Base-by-base conservation (phyloP, 257 asterid genomes). In the Cynanchum wilfordii region DNA sequence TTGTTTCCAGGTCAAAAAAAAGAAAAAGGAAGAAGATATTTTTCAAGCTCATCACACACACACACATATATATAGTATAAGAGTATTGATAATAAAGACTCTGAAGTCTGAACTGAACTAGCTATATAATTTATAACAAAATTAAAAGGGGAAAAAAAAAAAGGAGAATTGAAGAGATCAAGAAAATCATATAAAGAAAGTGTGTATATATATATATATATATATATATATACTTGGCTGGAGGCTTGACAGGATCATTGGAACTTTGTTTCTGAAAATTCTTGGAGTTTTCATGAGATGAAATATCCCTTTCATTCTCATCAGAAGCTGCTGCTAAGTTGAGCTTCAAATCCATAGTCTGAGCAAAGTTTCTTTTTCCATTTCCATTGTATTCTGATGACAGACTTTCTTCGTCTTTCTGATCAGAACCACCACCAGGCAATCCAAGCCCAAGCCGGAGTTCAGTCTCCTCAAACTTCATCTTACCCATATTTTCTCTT, bases 311-410 rank as follows among this genome's bases (percentile, higher is more conserved):
- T 13, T 19, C 57, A 13, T 60, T 17, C 5, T 45, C 63, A 1
- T 20, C 58, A 29, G 59, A 6, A 24, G 7, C 27, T n/a, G 27
- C 17, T 8, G 80, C 63, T 44, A 77, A 27, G 17, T 86, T 88
- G 70, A 89, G 92, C 90, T 89, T 89, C 85, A 89, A 85, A 81
- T 86, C 94, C 66, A 89, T 80, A 64, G 88, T 82, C 71, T 86
- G 76, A 0, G 70, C 72, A 33, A 49, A 88, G 19, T 83, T 88
- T 81, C 96, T 76, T 73, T 89, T 89, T 33, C 95, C 90, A 67
- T 74, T 83, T 13, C 76, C 82, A 50, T 73, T 58, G 0, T 49
- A 72, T 27, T 25, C 52, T 51, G 54, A 42, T 2, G 3, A 2
- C 11, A 54, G 8, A 29, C 47, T 10, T 2, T 72, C 55, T 80